Base-by-base conservation (phyloP, 345 rosid genomes). In the Populus simonii region DNA sequence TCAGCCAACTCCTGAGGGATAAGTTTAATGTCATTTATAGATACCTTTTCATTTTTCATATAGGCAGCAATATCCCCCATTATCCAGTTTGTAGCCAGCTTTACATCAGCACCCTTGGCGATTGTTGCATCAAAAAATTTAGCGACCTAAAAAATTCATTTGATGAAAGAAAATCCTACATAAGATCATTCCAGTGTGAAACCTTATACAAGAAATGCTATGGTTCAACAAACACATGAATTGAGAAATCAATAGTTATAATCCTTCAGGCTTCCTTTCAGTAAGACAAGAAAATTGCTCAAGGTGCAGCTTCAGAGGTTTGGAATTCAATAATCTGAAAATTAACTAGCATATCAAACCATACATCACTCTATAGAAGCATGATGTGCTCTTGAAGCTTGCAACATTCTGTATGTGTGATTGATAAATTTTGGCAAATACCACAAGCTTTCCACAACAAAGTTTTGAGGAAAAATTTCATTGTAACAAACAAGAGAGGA, bases 31-130 rank as follows among this genome's bases (percentile, higher is more conserved):
- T 92, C 92, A 69, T 80, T 87, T 78, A 92, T 88, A 61, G 96
- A 87, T 74, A 95, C 84, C 81, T 89, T 86, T 73, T 93, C 96
- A 74, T 93, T 91, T 81, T 95, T 95, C 92, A 92, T 81, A 78
- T 90, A 91, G 47, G 96, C 97, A 27, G 94, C 98, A 71, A 95
- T 90, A 83, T 95, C 99, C 12, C 98, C 88, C 94, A 93, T 95
- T 76, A 95, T 85, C 99, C 99, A 92, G 81, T 93, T 95, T 69
- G 94, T 87, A 31, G 93, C 91, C 77, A 80, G 81, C 86, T 92
- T 92, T 81, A 88, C 88, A 61, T 93, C 98, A 76, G 98, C 96
- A 33, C 97, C 98, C 72, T 84, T 88, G 45, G 84, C 82, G 69
- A 92, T 84, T 41, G 96, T 92, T 73, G 90, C 92, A 84, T 95